These are phyloP conservation scores for Cryptococcus sp. DNA, from an alignment of 1,284 basidiomycete species.

Conservation along the genomic window DNA sequence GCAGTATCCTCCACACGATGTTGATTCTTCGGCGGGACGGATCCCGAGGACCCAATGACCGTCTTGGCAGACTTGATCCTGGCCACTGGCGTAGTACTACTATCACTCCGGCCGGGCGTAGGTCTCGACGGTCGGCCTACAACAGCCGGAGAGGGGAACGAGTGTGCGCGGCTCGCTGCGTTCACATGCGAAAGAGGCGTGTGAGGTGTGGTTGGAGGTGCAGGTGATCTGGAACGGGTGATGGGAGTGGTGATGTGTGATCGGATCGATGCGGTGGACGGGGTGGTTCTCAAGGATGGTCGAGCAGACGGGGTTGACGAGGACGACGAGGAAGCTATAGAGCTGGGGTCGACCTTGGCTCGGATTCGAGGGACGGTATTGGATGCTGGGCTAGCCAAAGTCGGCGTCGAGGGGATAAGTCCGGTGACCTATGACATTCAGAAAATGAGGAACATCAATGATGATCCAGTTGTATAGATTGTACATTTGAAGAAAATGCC, in stretches of 20 bases:
- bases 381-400: conserved; percentile 1
- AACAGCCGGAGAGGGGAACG: background rate
- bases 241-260: conserved; percentile 2
- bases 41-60: background rate
- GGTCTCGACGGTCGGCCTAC: no score
- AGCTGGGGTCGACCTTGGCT: conserved; percentile 9
- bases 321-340: conserved; percentile 8
- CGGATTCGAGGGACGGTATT: conserved; percentile 1
- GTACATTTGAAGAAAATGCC: background rate
- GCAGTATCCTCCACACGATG: background rate
- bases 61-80: conserved; percentile 13
- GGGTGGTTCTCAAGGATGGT: conserved; percentile 1
- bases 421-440: conserved; percentile 10
- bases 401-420: conserved; percentile 6
- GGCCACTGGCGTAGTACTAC: conserved; percentile 7
- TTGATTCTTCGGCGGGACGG: background rate
- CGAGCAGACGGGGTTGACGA: background rate
- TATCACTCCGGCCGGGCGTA: background rate
- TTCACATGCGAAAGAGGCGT: background rate
- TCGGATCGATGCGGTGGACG: conserved; percentile 5
- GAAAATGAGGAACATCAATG: background rate
- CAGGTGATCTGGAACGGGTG: conserved; percentile 7
- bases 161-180: background rate
- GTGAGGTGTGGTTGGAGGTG: conserved; percentile 3
- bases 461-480: background rate